Evolutionary conservation across 2,329 filamentous ascomycete genomes (phyloP).

Genomic region (Leptographium galeiforme): DNA sequence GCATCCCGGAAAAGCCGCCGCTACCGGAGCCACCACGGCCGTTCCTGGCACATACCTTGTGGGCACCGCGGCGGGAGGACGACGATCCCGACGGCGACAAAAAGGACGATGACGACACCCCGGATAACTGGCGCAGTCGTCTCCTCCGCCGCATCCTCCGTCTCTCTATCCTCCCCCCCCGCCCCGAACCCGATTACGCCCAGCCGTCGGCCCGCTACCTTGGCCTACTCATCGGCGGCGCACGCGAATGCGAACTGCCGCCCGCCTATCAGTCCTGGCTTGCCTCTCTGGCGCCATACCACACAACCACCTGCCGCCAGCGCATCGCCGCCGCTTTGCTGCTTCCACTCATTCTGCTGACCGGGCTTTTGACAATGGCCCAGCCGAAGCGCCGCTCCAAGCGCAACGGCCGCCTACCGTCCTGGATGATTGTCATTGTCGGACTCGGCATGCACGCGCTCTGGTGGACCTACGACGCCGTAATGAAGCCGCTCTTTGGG

Average conservation of each 20-base stretch:
- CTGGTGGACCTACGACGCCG: constrained; percentile 32
- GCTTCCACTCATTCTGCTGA: constrained; percentile 41
- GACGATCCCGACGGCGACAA: constrained; percentile 10
- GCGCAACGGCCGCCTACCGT: constrained; percentile 39
- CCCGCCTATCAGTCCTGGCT: constrained; percentile 66
- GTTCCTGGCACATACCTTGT: constrained; percentile 78
- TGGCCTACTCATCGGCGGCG: constrained; percentile 65
- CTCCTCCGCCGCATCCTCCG: constrained; percentile 20
- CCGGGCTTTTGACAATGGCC: constrained; percentile 24
- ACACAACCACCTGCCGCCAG: constrained; percentile 53
- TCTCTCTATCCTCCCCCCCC: constrained; percentile 30
- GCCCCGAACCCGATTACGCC: constrained; percentile 58
- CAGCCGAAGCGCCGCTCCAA: background rate
- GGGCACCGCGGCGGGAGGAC: constrained; percentile 44
- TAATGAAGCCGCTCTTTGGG: constrained; percentile 54
- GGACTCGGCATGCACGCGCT: constrained; percentile 36
- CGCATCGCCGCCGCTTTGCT: constrained; percentile 51
- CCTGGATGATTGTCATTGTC: constrained; percentile 46
- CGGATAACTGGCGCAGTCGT: constrained; percentile 21
- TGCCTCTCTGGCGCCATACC: constrained; percentile 54
- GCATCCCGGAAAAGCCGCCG: constrained; percentile 54
- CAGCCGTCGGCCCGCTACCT: constrained; percentile 78
- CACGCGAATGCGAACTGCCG: constrained; percentile 67
- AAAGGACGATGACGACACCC: constrained; percentile 6
- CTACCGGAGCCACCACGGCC: constrained; percentile 37